phyloP scores from a whole-genome alignment of 306 rosid genomes.

The Oemleria cerasiformis region DNA sequence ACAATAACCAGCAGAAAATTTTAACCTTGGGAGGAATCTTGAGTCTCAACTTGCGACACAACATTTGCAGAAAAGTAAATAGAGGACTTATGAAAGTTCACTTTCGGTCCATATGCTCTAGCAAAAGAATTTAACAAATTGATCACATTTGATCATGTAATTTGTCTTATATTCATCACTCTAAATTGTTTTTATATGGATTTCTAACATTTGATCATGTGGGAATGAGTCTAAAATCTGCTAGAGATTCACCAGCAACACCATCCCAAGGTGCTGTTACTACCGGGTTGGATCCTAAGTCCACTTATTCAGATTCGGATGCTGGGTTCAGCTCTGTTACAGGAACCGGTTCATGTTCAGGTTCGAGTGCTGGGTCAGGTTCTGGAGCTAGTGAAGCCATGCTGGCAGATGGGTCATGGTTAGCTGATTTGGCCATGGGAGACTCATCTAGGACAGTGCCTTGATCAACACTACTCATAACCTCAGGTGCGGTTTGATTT shows the following conservation, averaged over 20 bases:
- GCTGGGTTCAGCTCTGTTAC: background rate
- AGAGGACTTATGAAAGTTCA: too few relatives aligned
- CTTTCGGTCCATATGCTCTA: too few relatives aligned
- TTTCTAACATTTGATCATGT: constrained; percentile 11
- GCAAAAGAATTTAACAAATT: too few relatives aligned
- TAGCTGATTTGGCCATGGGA: constrained; percentile 99
- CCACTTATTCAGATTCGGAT: constrained; percentile 11
- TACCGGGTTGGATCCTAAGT: constrained; percentile 25
- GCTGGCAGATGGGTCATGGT: constrained; percentile 75
- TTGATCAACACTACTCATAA: constrained; percentile 14
- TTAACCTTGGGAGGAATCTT: too few relatives aligned
- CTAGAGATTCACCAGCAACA: constrained; percentile 37
- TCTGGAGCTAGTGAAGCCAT: constrained; percentile 35
- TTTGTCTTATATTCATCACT: background rate
- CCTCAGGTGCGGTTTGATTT: too few relatives aligned
- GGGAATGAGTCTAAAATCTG: constrained; percentile 41
- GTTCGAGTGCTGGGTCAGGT: constrained; percentile 11
- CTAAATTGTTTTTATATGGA: background rate
- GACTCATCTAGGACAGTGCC: constrained; percentile 43
- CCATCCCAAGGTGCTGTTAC: constrained; percentile 22
- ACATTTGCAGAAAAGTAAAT: too few relatives aligned
- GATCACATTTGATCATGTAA: too few relatives aligned
- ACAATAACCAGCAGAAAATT: too few relatives aligned
- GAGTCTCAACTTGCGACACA: too few relatives aligned
- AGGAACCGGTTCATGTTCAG: constrained; percentile 16